These are phyloP conservation scores for Lagenidium sp. DNA, from an alignment of 352 stramenopile genomes.

Conservation along the genomic window DNA sequence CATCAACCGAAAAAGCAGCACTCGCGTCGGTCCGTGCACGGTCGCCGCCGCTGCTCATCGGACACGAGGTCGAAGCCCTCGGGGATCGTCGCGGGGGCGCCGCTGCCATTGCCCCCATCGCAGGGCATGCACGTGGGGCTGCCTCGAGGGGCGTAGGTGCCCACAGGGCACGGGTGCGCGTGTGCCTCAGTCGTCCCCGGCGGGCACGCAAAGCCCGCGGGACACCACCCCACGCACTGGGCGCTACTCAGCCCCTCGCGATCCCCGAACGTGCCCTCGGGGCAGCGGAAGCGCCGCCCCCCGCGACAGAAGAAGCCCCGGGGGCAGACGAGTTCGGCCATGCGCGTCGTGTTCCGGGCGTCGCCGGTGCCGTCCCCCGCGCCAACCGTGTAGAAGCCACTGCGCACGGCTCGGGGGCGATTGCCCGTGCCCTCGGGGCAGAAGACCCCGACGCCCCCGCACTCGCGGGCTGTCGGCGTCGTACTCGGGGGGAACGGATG, in stretches of 20 bases:
- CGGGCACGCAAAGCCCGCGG: conserved; percentile 57
- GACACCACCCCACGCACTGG: conserved; percentile 59
- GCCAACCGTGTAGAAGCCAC: conserved; percentile 43
- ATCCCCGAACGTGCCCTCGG: conserved; percentile 54
- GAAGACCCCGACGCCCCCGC: conserved; percentile 35
- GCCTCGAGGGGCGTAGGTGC: conserved; percentile 36
- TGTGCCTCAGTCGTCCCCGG: conserved; percentile 37
- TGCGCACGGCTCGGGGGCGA: conserved; percentile 22
- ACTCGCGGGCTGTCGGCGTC: conserved; percentile 32
- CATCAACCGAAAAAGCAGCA: conserved; percentile 1
- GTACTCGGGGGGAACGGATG: conserved; percentile 33
- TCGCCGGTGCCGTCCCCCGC: conserved; percentile 25
- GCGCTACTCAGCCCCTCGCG: conserved; percentile 29
- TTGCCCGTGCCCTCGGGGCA: conserved; percentile 53
- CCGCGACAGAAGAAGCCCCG: conserved; percentile 61
- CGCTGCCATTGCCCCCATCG: neutral
- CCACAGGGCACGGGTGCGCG: conserved; percentile 23
- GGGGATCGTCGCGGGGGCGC: no score
- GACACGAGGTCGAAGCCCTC: neutral
- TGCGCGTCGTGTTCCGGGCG: conserved; percentile 43
- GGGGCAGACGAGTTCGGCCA: conserved; percentile 35
- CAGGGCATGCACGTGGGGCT: conserved; percentile 35
- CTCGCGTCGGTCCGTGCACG: neutral
- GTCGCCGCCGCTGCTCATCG: neutral
- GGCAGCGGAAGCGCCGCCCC: conserved; percentile 58